These are phyloP conservation scores for Puccinellia tenuiflora DNA, from an alignment of 176 grass and related monocot genomes.

Conservation along the genomic window DNA sequence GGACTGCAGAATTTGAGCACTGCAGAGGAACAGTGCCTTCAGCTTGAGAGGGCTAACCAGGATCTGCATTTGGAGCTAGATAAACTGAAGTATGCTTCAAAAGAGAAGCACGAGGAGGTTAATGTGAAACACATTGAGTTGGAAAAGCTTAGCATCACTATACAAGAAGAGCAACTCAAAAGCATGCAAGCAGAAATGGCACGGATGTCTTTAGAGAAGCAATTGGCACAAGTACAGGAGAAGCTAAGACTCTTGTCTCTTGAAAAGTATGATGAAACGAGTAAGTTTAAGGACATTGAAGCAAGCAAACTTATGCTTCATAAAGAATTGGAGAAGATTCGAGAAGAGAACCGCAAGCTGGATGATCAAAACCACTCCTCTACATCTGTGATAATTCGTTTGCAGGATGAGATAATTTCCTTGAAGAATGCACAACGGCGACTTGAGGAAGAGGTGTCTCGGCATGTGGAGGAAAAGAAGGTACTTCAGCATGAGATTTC, in stretches of 20 bases:
- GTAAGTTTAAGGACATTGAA: conserved; percentile 47
- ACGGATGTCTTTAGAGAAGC: conserved; percentile 60
- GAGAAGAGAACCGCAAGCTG: conserved; percentile 64
- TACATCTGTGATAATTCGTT: conserved; percentile 52
- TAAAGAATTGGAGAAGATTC: conserved; percentile 49
- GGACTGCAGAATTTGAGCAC: conserved; percentile 47
- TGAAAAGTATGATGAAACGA: conserved; percentile 57
- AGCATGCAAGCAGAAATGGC: conserved; percentile 78
- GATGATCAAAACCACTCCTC: conserved; percentile 67
- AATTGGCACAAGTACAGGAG: conserved; percentile 55
- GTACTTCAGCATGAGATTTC: conserved; percentile 62
- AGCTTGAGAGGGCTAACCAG: conserved; percentile 62
- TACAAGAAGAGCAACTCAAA: conserved; percentile 74
- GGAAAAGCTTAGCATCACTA: conserved; percentile 66
- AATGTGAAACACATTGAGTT: conserved; percentile 62
- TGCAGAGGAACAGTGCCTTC: conserved; percentile 48
- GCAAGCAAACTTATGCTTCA: conserved; percentile 46
- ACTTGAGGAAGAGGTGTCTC: conserved; percentile 67
- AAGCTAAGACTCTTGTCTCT: conserved; percentile 57
- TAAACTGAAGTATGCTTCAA: conserved; percentile 51
- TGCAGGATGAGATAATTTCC: conserved; percentile 90
- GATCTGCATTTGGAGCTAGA: conserved; percentile 58
- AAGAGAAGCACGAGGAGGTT: conserved; percentile 51
- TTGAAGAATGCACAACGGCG: conserved; percentile 53
- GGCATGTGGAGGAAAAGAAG: conserved; percentile 62